Evolutionary conservation across 768 basidiomycete species (phyloP).

Genomic region (Fibroporia radiculosa): DNA sequence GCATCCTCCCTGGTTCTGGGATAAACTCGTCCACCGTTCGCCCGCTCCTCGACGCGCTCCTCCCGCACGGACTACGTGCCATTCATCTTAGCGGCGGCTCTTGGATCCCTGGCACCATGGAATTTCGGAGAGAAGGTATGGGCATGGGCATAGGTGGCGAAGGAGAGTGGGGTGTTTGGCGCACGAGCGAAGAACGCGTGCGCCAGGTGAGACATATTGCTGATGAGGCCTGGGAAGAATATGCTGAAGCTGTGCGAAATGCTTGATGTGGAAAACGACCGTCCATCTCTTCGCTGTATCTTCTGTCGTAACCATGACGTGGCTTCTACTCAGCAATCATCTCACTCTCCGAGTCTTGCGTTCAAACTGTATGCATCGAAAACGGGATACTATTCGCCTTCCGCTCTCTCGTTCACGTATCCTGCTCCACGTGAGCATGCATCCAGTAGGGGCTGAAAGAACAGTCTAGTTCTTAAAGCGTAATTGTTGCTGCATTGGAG

Average conservation of each 20-base stretch:
- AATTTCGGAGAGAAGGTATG: constrained; percentile 47
- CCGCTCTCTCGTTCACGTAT: too few species aligned
- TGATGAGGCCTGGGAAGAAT: constrained; percentile 25
- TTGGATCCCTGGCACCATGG: constrained; percentile 52
- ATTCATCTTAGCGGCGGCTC: constrained; percentile 69
- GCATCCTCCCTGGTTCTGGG: constrained; percentile 70
- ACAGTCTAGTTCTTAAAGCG: too few species aligned
- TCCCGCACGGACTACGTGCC: constrained; percentile 54
- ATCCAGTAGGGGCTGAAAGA: too few species aligned
- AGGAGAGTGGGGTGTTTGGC: constrained; percentile 65
- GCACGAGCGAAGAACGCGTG: constrained; percentile 46
- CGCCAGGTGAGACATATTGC: constrained; percentile 37
- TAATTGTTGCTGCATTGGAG: too few species aligned
- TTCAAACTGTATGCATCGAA: too few species aligned
- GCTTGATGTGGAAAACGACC: too few species aligned
- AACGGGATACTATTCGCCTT: too few species aligned
- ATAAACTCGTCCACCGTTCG: constrained; percentile 53
- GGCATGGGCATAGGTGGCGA: constrained; percentile 55
- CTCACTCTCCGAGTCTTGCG: too few species aligned
- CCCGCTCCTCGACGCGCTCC: constrained; percentile 38
- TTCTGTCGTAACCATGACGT: too few species aligned
- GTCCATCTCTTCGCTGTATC: too few species aligned
- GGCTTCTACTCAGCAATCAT: too few species aligned
- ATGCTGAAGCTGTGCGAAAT: neutral
- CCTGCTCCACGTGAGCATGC: too few species aligned